A percentile compares a stretch with the other conserved stretches of the same genome.
Evolutionary conservation across 2,329 filamentous ascomycete species (phyloP).

Genomic region (Pseudocercospora cruenta): DNA sequence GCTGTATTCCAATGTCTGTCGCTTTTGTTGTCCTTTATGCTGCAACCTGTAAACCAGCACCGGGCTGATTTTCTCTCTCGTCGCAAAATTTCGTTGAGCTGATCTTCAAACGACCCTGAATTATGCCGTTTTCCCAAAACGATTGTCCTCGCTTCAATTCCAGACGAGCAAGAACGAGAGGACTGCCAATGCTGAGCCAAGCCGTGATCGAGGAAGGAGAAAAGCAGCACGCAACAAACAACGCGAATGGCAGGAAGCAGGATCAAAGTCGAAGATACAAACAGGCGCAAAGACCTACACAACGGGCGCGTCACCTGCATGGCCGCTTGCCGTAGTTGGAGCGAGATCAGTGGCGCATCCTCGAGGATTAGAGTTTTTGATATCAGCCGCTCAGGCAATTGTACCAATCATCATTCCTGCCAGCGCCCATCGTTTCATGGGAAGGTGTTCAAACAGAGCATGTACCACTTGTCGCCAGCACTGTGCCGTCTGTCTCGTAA

Average conservation of each 20-base stretch:
- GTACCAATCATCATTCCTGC: neutral
- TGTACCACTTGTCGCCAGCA: neutral
- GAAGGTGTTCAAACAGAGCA: neutral
- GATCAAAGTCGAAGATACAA: neutral
- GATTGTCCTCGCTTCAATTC: constrained; percentile 1
- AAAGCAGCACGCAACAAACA: neutral
- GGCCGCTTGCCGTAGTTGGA: neutral
- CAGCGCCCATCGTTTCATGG: neutral
- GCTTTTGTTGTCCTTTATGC: neutral
- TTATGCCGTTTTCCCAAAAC: neutral
- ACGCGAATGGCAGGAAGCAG: neutral
- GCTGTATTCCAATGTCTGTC: neutral
- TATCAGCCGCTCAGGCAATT: neutral
- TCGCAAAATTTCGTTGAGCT: neutral
- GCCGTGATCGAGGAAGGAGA: neutral
- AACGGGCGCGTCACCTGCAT: neutral
- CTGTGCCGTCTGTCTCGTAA: neutral
- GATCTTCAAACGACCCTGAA: neutral
- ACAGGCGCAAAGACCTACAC: neutral
- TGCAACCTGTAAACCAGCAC: neutral
- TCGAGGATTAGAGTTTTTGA: neutral
- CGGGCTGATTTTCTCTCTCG: neutral
- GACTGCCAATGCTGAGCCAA: neutral
- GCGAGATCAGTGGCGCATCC: neutral
- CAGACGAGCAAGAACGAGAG: constrained; percentile 3